Evolutionary conservation across 129 eudicot genomes (phyloP).

Genomic region (Daucus carota): DH1_v3.0 NC_030383.2:61889001-61889500

Average conservation of each 20-base stretch:
- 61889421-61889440: too few species aligned
- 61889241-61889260: conserved; percentile 82
- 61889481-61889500: too few species aligned
- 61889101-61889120: background rate
- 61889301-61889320: conserved; percentile 82
- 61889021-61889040: background rate
- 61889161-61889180: background rate
- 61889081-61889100: conserved; percentile 5
- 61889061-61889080: background rate
- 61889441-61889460: too few species aligned
- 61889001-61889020: background rate
- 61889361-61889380: conserved; percentile 93
- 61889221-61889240: conserved; percentile 83
- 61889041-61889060: background rate
- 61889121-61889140: background rate
- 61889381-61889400: too few species aligned
- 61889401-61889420: too few species aligned
- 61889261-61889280: conserved; percentile 77
- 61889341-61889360: conserved; percentile 78
- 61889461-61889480: too few species aligned
- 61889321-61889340: conserved; percentile 79
- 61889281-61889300: background rate
- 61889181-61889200: conserved; percentile 52
- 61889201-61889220: conserved; percentile 76
- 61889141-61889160: background rate